Conservation (phyloP, 306 rosid genomes). For the Dalbergia oliveri region DNA sequence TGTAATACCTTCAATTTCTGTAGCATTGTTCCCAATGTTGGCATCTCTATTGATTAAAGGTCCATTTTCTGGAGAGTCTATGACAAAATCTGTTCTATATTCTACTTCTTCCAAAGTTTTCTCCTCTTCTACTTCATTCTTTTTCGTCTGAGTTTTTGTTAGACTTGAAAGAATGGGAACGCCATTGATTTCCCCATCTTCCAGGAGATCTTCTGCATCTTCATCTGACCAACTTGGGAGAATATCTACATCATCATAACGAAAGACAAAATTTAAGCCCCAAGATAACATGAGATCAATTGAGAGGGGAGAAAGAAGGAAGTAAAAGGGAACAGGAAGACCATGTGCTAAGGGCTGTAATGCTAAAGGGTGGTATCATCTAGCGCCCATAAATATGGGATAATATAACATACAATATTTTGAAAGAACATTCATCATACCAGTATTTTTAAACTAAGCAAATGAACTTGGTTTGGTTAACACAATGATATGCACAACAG, state of each 20-base stretch:
- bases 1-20: no score
- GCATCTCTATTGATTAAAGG: no score
- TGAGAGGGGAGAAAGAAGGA: slow-evolving; percentile 2
- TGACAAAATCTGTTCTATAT: slow-evolving; percentile 12
- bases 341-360: not conserved
- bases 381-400: not conserved
- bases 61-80: slow-evolving; percentile 27
- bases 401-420: not conserved
- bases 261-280: slow-evolving; percentile 32
- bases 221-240: slow-evolving; percentile 34
- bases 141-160: not conserved
- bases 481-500: not conserved
- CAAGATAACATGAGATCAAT: not conserved
- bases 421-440: not conserved
- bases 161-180: slow-evolving; percentile 10
- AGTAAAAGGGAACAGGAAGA: not conserved
- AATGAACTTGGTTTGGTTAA: slow-evolving; percentile 5
- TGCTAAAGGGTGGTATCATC: no score
- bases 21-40: no score
- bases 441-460: not conserved
- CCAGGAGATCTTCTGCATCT: slow-evolving; percentile 36
- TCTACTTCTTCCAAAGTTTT: not conserved
- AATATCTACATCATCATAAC: slow-evolving; percentile 45
- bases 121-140: not conserved
- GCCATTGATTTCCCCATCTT: slow-evolving; percentile 4